Evolutionary conservation across 106 monocot species (phyloP), one percentile per base, ranked within the genome.

Genomic region (Ottelia alismoides): DNA sequence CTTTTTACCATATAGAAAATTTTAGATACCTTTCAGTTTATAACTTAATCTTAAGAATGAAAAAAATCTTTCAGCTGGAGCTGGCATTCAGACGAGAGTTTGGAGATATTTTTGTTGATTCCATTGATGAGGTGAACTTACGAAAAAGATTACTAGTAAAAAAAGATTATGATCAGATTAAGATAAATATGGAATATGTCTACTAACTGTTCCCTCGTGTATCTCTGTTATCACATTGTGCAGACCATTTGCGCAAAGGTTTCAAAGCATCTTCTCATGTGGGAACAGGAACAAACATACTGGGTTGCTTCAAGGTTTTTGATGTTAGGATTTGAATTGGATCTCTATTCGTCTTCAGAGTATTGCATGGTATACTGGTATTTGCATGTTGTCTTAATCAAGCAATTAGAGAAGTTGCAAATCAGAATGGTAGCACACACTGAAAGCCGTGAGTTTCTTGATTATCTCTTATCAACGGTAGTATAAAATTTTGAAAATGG

Each of bases 351-450:
- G 66, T 62, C 90, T 22, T 35, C 52, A 29, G 98, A 90, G 57
- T 98, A 85, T 55, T 90, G 85, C 70, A 98, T 98, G 98, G 77
- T 98, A 17, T 98, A 98, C 65, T 98, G 98, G 98, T 90, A 98
- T 58, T 74, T 98, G 90, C 80, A 82, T 65, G 70, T 90, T 22
- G 35, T 86, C 17, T 75, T 70, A 43, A 65, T 75, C 59, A 89
- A 80, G 69, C 85, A 75, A 7, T 58, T 90, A 48, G 90, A 98
- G 49, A 82, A 69, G 68, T 69, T 65, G 63, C 90, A 90, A 58
- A 49, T 80, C 40, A 76, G 77, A 53, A 49, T 70, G 27, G 55
- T 64, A 20, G 31, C 53, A 31, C 69, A 51, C 29, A 46, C 19
- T 27, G 63, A 76, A 28, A 56, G 30, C 24, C 45, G 78, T 81